Conservation (phyloP, 2,329 filamentous ascomycete genomes). For the Colletotrichum sp. region DNA sequence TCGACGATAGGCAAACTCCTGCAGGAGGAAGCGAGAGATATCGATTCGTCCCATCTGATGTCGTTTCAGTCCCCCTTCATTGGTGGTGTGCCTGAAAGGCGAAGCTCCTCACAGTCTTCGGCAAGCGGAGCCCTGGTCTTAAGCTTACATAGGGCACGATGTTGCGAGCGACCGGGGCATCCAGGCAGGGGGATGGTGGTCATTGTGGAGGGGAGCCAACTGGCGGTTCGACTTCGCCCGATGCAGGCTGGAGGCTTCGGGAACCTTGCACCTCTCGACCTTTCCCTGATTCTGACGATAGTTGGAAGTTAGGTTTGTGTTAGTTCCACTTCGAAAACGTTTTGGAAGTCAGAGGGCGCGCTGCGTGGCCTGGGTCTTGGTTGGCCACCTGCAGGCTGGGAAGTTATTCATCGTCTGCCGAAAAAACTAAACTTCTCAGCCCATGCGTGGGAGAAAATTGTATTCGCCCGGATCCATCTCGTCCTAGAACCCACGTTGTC, state of each 20-base stretch:
- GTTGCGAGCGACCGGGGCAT: not conserved
- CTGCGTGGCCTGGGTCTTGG: not conserved
- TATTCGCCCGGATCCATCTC: not conserved
- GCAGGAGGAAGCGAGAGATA: not conserved
- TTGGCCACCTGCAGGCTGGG: not conserved
- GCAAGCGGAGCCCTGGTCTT: not conserved
- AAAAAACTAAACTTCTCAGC: not conserved
- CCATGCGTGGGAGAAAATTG: not conserved
- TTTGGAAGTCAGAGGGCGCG: not conserved
- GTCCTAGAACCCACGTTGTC: not conserved
- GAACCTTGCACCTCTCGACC: not conserved
- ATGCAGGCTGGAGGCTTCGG: constrained; percentile 8
- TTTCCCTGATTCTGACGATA: not conserved
- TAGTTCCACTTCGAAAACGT: constrained; percentile 7
- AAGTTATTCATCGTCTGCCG: not conserved
- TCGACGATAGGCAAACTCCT: not conserved
- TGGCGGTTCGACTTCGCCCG: constrained; percentile 8
- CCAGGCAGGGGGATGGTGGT: not conserved
- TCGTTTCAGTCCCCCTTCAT: not conserved
- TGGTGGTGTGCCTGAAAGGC: not conserved
- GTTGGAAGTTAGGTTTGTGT: not conserved
- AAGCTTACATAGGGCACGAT: constrained; percentile 3
- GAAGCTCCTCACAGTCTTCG: not conserved
- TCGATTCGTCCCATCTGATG: constrained; percentile 3
- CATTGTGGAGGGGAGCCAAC: not conserved